These are phyloP conservation scores for Dactylellina parvicollis DNA, from an alignment of 2,329 filamentous ascomycete species.

Conservation along the genomic window DNA sequence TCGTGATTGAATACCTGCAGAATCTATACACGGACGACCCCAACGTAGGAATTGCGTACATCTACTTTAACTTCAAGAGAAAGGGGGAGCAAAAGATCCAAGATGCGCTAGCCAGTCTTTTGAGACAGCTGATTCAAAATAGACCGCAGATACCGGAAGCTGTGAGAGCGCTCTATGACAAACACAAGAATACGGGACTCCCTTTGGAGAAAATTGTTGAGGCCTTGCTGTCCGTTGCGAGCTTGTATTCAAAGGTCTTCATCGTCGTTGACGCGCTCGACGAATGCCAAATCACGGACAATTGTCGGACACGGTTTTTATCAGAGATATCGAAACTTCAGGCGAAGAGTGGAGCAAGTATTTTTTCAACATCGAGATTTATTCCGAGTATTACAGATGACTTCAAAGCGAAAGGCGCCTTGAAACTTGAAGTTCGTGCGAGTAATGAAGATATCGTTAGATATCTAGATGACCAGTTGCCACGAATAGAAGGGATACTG, in stretches of 20 bases:
- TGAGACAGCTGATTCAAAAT: slow-evolving; percentile 61
- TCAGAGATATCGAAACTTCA: slow-evolving; percentile 57
- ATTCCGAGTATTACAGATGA: slow-evolving; percentile 55
- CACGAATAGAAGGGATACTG: not conserved
- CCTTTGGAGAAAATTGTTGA: not conserved
- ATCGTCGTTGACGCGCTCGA: slow-evolving; percentile 7
- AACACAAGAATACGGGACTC: slow-evolving; percentile 32
- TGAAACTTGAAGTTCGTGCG: slow-evolving; percentile 60
- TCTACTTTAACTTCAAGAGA: slow-evolving; percentile 64
- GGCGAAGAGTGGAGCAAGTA: slow-evolving; percentile 44
- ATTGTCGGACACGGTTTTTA: slow-evolving; percentile 53
- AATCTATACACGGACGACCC: not conserved
- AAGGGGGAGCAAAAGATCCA: slow-evolving; percentile 61
- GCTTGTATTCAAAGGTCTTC: not conserved
- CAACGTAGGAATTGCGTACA: slow-evolving; percentile 62
- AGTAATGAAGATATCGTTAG: slow-evolving; percentile 57
- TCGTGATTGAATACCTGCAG: slow-evolving; percentile 62
- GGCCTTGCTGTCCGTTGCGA: not conserved
- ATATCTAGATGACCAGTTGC: not conserved
- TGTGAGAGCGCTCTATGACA: slow-evolving; percentile 59
- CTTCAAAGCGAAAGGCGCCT: slow-evolving; percentile 32
- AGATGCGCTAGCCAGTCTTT: slow-evolving; percentile 59
- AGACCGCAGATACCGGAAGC: slow-evolving; percentile 56
- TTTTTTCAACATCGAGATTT: slow-evolving; percentile 60
- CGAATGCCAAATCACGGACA: not conserved